Evolutionary conservation across 345 rosid genomes (phyloP).

Genomic region (Melaleuca alternifolia): DNA sequence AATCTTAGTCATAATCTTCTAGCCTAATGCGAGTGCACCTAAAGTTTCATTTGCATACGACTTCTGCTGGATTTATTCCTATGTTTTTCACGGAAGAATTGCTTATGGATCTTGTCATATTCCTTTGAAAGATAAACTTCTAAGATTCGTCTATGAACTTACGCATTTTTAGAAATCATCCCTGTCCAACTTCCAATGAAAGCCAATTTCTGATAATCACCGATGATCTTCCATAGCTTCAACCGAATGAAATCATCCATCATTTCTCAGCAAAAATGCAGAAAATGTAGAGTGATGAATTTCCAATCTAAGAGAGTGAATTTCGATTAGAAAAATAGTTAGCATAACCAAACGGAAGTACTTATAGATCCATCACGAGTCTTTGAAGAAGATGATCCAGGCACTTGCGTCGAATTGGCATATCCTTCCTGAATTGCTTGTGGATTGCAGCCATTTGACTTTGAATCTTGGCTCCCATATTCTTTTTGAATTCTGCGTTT

Average conservation of each 20-base stretch:
- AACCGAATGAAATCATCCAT: background rate
- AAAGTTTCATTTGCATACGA: background rate
- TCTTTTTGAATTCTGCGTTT: background rate
- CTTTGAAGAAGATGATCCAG: background rate
- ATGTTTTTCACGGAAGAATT: background rate
- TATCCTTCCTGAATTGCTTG: background rate
- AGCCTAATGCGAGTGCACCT: background rate
- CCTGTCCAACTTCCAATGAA: background rate
- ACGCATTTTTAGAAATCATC: background rate
- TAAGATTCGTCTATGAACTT: background rate
- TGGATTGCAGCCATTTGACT: background rate
- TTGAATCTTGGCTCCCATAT: background rate
- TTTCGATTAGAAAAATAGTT: background rate
- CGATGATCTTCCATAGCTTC: background rate
- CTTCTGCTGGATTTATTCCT: background rate
- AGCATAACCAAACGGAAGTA: background rate
- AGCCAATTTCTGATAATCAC: background rate
- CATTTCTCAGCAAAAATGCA: background rate
- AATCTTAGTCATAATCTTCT: background rate
- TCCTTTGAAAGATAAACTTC: background rate
- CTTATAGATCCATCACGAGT: background rate
- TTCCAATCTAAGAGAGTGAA: background rate
- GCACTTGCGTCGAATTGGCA: background rate
- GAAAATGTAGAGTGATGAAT: background rate
- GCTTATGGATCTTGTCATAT: background rate